Evolutionary conservation across 768 basidiomycete species (phyloP).

Genomic region (Mycena haematopus): DNA sequence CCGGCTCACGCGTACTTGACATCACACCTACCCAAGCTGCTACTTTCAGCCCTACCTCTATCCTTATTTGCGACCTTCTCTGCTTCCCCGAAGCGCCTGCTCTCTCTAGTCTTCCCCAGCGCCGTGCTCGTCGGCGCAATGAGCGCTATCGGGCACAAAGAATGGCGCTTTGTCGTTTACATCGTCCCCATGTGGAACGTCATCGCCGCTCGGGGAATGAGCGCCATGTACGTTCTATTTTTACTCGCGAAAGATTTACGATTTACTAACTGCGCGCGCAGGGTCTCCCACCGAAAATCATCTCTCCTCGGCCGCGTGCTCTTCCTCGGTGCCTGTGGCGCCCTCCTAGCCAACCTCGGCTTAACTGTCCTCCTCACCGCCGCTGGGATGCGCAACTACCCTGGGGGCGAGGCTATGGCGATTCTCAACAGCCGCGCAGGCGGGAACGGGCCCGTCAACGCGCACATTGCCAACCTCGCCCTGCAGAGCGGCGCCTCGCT

Average conservation of each 20-base stretch:
- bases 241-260: background rate
- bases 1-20: conserved; percentile 73
- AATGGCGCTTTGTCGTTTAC: conserved; percentile 97
- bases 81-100: conserved; percentile 54
- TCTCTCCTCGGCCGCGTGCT: conserved; percentile 51
- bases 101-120: conserved; percentile 57
- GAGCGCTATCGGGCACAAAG: conserved; percentile 88
- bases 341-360: conserved; percentile 60
- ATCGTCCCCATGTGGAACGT: conserved; percentile 83
- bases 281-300: conserved; percentile 56
- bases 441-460: conserved; percentile 50
- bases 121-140: conserved; percentile 61
- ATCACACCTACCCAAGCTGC: conserved; percentile 75
- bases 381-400: conserved; percentile 82
- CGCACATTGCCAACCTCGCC: conserved; percentile 86
- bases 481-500: conserved; percentile 91
- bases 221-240: conserved; percentile 64
- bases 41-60: conserved; percentile 69
- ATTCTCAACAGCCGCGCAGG: conserved; percentile 57
- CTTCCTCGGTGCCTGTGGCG: conserved; percentile 51
- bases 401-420: conserved; percentile 79
- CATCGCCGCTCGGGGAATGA: conserved; percentile 71
- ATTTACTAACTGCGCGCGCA: conserved; percentile 31
- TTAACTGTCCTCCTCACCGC: conserved; percentile 58
- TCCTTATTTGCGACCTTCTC: conserved; percentile 56